Evolutionary conservation across 495 filamentous ascomycete species (phyloP).

Genomic region (Podospora didyma): DNA sequence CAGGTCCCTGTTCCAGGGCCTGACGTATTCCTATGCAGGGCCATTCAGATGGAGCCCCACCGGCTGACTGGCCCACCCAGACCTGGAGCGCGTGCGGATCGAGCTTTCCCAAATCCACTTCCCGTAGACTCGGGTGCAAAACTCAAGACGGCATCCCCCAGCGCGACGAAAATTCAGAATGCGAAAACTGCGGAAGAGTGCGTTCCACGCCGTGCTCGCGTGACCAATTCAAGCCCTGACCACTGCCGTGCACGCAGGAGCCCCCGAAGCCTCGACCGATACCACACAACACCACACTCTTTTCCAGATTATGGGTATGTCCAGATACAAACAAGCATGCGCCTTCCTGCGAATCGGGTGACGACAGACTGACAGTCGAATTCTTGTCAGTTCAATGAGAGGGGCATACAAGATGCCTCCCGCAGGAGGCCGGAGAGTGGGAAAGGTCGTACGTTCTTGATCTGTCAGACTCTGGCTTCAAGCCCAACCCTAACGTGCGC

Average conservation of each 20-base stretch:
- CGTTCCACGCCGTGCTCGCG: background rate
- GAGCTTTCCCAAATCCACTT: background rate
- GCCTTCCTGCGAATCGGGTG: constrained; percentile 3
- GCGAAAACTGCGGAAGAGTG: constrained; percentile 15
- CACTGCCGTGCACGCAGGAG: background rate
- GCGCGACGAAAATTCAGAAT: constrained; percentile 14
- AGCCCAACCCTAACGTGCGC: too few species aligned
- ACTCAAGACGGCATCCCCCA: background rate
- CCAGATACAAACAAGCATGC: too few species aligned
- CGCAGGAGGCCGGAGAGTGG: too few species aligned
- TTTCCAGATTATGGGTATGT: constrained; percentile 35
- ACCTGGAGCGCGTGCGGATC: background rate
- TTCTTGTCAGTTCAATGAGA: constrained; percentile 13
- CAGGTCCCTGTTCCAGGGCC: too few species aligned
- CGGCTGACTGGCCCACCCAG: constrained; percentile 1
- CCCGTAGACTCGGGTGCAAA: background rate
- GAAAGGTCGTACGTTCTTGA: background rate
- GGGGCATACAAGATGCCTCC: constrained; percentile 17
- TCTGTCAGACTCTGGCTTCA: too few species aligned
- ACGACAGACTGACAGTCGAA: constrained; percentile 2
- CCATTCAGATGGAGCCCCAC: background rate
- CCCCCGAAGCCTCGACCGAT: constrained; percentile 6
- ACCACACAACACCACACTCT: constrained; percentile 19
- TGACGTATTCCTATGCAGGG: too few species aligned
- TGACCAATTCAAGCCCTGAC: constrained; percentile 3